Conservation (phyloP, 495 filamentous ascomycete species). For the Daldinia caldariorum region DNA sequence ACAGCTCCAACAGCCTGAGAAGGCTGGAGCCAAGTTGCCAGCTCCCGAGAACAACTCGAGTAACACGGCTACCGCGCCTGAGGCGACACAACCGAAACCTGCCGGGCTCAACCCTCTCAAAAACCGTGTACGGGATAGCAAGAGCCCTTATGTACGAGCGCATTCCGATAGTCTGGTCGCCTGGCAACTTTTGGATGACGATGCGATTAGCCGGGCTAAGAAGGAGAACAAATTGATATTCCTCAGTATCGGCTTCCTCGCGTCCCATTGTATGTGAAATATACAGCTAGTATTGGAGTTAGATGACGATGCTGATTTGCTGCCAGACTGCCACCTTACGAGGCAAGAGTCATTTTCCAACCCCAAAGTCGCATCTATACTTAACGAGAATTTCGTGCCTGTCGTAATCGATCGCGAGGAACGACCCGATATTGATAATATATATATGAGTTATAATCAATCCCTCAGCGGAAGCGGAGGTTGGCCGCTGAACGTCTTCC, state of each 20-base stretch:
- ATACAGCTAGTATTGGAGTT: conserved; percentile 3
- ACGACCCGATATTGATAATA: conserved; percentile 92
- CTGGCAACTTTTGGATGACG: conserved; percentile 89
- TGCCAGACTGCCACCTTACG: conserved; percentile 88
- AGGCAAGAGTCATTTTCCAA: conserved; percentile 93
- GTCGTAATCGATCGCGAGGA: conserved; percentile 96
- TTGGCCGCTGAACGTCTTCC: conserved; percentile 96
- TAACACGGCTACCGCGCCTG: conserved; percentile 9
- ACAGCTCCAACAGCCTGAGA: conserved; percentile 46
- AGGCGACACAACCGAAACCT: not conserved
- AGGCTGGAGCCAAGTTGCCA: conserved; percentile 25
- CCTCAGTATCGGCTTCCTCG: conserved; percentile 93
- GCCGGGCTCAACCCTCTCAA: conserved; percentile 53
- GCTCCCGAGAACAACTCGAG: conserved; percentile 4
- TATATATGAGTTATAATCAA: conserved; percentile 98
- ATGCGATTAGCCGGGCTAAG: conserved; percentile 78
- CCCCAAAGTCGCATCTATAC: conserved; percentile 76
- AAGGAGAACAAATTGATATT: conserved; percentile 87
- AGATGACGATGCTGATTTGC: conserved; percentile 16
- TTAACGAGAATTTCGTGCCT: conserved; percentile 90
- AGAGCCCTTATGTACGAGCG: conserved; percentile 82
- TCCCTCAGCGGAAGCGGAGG: conserved; percentile 91
- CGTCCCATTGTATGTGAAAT: conserved; percentile 82
- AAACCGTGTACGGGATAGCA: conserved; percentile 78
- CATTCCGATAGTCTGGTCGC: conserved; percentile 88